Percentiles rank a stretch among this genome's conserved stretches.
Evolutionary conservation across 257 asterid genomes (phyloP).

Genomic region (Salvia rosmarinus): DNA sequence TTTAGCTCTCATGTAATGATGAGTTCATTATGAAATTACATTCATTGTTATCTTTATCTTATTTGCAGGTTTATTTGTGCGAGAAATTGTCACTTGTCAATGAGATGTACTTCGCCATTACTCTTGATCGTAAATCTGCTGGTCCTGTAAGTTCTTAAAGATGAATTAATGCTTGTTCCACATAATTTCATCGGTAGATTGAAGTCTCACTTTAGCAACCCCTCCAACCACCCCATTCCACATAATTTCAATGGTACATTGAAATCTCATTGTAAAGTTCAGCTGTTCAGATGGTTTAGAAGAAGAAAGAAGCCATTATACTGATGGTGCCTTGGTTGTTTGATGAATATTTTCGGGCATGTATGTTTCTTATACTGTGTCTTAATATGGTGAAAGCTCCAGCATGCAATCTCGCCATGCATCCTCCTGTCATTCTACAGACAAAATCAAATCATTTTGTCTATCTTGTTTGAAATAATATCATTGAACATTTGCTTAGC

Average conservation of each 20-base stretch:
- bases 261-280: not conserved
- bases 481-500: not conserved
- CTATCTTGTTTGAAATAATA: not conserved
- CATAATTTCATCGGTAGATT: not conserved
- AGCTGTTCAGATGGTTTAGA: not conserved
- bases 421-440: not conserved
- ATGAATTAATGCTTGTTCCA: not conserved
- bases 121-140: conserved; percentile 91
- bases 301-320: not conserved
- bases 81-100: conserved; percentile 94
- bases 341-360: not conserved
- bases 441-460: no score
- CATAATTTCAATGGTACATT: not conserved
- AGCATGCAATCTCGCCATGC: not conserved
- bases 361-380: not conserved
- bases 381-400: not conserved
- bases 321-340: not conserved
- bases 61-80: conserved; percentile 83
- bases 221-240: not conserved
- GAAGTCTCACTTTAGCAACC: not conserved
- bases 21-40: not conserved
- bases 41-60: not conserved
- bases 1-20: conserved; percentile 4
- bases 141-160: conserved; percentile 84
- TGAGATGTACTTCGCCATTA: conserved; percentile 98